phyloP scores from a whole-genome alignment of 2,329 filamentous ascomycete genomes.

The Fusarium verticillioides region DNA sequence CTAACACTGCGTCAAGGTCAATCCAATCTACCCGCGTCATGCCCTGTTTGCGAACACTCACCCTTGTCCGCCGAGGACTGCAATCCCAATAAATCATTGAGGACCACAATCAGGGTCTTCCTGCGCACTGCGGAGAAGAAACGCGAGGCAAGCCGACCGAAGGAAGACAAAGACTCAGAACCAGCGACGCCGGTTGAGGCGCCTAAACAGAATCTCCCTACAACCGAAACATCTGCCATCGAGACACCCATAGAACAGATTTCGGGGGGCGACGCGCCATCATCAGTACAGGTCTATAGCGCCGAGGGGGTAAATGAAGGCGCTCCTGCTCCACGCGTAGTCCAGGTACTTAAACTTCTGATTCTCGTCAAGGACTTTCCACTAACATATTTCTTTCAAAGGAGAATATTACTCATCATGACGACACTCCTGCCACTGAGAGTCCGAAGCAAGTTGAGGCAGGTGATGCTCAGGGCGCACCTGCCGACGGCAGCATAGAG shows the following conservation, averaged over 20 bases:
- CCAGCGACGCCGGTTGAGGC: slow-evolving; percentile 57
- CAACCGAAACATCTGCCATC: slow-evolving; percentile 32
- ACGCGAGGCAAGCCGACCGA: slow-evolving; percentile 72
- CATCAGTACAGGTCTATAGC: slow-evolving; percentile 11
- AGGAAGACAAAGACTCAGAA: slow-evolving; percentile 56
- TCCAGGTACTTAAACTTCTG: slow-evolving; percentile 28
- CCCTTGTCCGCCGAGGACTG: slow-evolving; percentile 88
- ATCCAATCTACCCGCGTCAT: slow-evolving; percentile 78
- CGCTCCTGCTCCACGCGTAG: slow-evolving; percentile 9
- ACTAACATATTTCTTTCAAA: slow-evolving; percentile 4
- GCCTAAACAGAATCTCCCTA: slow-evolving; percentile 48
- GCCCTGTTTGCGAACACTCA: slow-evolving; percentile 92
- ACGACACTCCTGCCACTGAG: background rate
- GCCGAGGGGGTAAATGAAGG: slow-evolving; percentile 10
- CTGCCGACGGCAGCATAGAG: slow-evolving; percentile 26
- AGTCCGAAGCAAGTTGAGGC: slow-evolving; percentile 20
- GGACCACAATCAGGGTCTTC: slow-evolving; percentile 92
- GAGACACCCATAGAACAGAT: slow-evolving; percentile 36
- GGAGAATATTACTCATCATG: slow-evolving; percentile 11
- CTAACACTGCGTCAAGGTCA: slow-evolving; percentile 67
- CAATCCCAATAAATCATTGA: slow-evolving; percentile 88
- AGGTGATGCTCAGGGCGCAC: slow-evolving; percentile 21
- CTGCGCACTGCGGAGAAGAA: slow-evolving; percentile 93
- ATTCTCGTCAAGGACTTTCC: background rate
- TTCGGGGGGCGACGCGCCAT: slow-evolving; percentile 2